These are phyloP conservation scores for Coemansia sp. DNA, from an alignment of 192 early-diverging fungal genomes.

Conservation along the genomic window DNA sequence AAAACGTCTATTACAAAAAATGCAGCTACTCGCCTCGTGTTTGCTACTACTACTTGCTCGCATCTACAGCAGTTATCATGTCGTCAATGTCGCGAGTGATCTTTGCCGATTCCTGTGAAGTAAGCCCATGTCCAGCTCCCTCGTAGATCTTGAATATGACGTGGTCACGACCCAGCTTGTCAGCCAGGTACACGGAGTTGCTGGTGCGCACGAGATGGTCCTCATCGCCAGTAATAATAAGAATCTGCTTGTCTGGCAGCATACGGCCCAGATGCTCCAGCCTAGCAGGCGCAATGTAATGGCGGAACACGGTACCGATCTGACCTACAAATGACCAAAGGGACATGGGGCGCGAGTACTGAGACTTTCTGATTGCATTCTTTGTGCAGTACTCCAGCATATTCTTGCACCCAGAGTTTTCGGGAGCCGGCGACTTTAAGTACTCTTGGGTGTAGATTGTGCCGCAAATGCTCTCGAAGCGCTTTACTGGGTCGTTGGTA, in stretches of 20 bases:
- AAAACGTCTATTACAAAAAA: neutral
- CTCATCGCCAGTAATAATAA: constrained; percentile 48
- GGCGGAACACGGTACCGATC: constrained; percentile 45
- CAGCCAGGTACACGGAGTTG: constrained; percentile 47
- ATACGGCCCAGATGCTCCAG: constrained; percentile 29
- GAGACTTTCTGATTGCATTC: constrained; percentile 34
- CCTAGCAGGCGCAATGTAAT: constrained; percentile 44
- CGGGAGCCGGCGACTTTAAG: constrained; percentile 36
- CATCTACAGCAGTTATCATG: constrained; percentile 29
- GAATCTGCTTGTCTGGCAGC: constrained; percentile 45
- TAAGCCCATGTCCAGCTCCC: constrained; percentile 42
- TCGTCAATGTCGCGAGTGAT: constrained; percentile 28
- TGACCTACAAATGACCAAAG: constrained; percentile 42
- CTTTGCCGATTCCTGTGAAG: constrained; percentile 31
- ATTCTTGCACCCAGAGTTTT: constrained; percentile 25
- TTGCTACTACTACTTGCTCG: neutral
- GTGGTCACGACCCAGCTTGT: constrained; percentile 44
- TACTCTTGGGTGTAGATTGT: constrained; percentile 44
- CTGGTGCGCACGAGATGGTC: constrained; percentile 46
- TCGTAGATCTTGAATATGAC: constrained; percentile 43
- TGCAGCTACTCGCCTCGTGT: neutral
- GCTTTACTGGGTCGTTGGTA: constrained; percentile 32
- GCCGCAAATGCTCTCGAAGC: constrained; percentile 43
- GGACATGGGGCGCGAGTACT: constrained; percentile 48
- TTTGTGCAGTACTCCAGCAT: constrained; percentile 45